phyloP scores from a whole-genome alignment of 768 basidiomycete species.

The Boletus sp. region DNA sequence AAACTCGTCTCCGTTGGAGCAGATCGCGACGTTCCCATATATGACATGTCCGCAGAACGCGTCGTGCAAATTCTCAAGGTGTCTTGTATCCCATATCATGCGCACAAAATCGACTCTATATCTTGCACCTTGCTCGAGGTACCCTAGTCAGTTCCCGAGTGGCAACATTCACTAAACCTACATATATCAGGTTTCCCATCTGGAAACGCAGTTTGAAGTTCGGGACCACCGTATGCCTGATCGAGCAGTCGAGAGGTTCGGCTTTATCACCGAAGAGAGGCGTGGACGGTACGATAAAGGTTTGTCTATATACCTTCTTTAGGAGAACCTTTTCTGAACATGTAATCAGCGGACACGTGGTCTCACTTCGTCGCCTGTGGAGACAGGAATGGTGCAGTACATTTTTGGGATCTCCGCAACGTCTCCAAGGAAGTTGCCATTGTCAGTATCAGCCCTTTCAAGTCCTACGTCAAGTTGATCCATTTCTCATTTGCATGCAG shows the following conservation, averaged over 20 bases:
- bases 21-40: slow-evolving; percentile 45
- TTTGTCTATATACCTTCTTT: slow-evolving; percentile 12
- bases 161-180: neutral
- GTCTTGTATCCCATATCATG: slow-evolving; percentile 45
- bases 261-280: slow-evolving; percentile 35
- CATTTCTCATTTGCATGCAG: slow-evolving; percentile 22
- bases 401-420: slow-evolving; percentile 50
- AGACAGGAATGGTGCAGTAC: slow-evolving; percentile 40
- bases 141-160: slow-evolving; percentile 1
- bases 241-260: slow-evolving; percentile 42
- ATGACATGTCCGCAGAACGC: slow-evolving; percentile 47
- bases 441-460: slow-evolving; percentile 15
- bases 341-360: slow-evolving; percentile 26
- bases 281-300: slow-evolving; percentile 50
- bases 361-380: slow-evolving; percentile 43
- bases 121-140: slow-evolving; percentile 48
- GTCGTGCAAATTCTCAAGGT: slow-evolving; percentile 39
- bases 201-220: slow-evolving; percentile 53
- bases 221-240: slow-evolving; percentile 43
- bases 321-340: slow-evolving; percentile 14
- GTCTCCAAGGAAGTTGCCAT: slow-evolving; percentile 21
- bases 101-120: slow-evolving; percentile 36
- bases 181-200: slow-evolving; percentile 41
- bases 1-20: slow-evolving; percentile 49
- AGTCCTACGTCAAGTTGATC: neutral